A percentile compares a stretch with the other conserved stretches of the same genome.
phyloP scores from a whole-genome alignment of 306 rosid species.

The Hippophae tibetana region DNA sequence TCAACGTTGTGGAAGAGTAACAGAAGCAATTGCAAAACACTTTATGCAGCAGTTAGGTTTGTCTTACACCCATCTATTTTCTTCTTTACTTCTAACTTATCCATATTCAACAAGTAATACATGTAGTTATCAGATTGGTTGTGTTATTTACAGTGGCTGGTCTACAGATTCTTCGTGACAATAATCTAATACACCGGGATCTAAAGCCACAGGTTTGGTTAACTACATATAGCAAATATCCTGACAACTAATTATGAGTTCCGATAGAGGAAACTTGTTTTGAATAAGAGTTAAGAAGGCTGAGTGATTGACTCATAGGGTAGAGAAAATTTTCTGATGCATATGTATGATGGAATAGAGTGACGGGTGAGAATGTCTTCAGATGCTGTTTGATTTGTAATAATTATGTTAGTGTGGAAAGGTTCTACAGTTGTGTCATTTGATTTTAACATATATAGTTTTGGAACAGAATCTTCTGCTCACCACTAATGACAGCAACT shows the following conservation, averaged over 20 bases:
- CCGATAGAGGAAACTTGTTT: neutral
- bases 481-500: constrained; percentile 51
- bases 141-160: constrained; percentile 73
- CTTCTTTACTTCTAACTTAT: neutral
- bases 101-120: neutral
- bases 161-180: constrained; percentile 83
- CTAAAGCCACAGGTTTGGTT: constrained; percentile 86
- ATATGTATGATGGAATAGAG: too few relatives aligned
- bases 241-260: neutral
- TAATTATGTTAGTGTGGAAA: constrained; percentile 25
- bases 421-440: constrained; percentile 25
- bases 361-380: too few relatives aligned
- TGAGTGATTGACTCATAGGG: too few relatives aligned
- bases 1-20: constrained; percentile 78
- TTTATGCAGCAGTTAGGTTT: constrained; percentile 95
- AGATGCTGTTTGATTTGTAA: constrained; percentile 14
- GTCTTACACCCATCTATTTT: constrained; percentile 17
- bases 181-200: constrained; percentile 88
- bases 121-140: constrained; percentile 13
- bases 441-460: constrained; percentile 32
- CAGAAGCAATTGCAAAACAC: constrained; percentile 76
- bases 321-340: too few relatives aligned
- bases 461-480: constrained; percentile 96
- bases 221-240: constrained; percentile 9
- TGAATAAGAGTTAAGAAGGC: too few relatives aligned